phyloP scores from a whole-genome alignment of 371 early-diverging fungal species.

The Cokeromyces recurvatus region DNA sequence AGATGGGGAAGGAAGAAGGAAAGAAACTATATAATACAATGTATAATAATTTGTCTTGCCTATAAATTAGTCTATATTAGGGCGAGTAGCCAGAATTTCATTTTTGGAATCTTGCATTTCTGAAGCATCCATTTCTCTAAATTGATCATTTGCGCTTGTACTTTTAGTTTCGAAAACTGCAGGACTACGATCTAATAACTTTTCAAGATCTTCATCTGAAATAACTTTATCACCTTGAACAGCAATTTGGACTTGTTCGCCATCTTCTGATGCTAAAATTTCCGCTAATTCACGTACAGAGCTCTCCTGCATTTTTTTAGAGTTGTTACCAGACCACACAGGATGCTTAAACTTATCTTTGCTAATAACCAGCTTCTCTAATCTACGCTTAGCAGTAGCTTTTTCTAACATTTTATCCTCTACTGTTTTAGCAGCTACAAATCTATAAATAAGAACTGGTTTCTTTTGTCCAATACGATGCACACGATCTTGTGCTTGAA shows the following conservation, averaged over 20 bases:
- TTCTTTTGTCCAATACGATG: slow-evolving; percentile 95
- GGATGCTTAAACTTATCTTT: slow-evolving; percentile 67
- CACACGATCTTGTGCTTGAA: slow-evolving; percentile 96
- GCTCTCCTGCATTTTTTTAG: slow-evolving; percentile 23
- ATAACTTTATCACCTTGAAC: slow-evolving; percentile 63
- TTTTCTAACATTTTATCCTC: slow-evolving; percentile 77
- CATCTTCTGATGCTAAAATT: slow-evolving; percentile 67
- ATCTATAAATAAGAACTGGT: slow-evolving; percentile 87
- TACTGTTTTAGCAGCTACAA: slow-evolving; percentile 82
- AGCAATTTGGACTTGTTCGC: slow-evolving; percentile 60
- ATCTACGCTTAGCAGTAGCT: slow-evolving; percentile 79
- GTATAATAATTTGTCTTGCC: too few species aligned
- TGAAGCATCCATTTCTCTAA: slow-evolving; percentile 38
- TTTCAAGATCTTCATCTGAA: slow-evolving; percentile 64
- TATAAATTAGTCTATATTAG: too few species aligned
- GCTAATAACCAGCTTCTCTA: slow-evolving; percentile 89
- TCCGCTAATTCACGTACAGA: slow-evolving; percentile 65
- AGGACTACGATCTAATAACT: slow-evolving; percentile 64
- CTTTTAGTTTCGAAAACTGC: slow-evolving; percentile 46
- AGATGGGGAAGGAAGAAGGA: too few species aligned
- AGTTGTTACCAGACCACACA: slow-evolving; percentile 6
- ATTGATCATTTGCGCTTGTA: slow-evolving; percentile 28
- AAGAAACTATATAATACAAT: too few species aligned
- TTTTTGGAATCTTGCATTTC: slow-evolving; percentile 40
- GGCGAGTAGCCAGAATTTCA: slow-evolving; percentile 37